Conservation (phyloP, 2,329 filamentous ascomycete genomes). For the Immersiporthe knoxdaviesiana region DNA sequence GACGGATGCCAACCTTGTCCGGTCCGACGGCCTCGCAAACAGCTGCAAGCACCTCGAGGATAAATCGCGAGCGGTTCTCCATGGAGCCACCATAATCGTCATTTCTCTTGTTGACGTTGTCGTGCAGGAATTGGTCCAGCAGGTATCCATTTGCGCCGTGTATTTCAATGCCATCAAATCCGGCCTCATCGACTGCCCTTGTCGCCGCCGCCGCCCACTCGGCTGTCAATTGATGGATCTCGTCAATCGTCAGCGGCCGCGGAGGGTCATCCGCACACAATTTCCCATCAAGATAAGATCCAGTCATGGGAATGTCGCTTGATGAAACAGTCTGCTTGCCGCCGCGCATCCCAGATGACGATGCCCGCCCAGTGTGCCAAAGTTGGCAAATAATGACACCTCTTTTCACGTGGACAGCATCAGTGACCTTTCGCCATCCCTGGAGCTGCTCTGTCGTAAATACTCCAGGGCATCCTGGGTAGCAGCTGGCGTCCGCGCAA, state of each 20-base stretch:
- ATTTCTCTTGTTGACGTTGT: constrained; percentile 52
- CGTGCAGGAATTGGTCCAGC: constrained; percentile 62
- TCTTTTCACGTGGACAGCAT: constrained; percentile 62
- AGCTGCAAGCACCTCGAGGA: constrained; percentile 52
- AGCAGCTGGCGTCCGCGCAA: constrained; percentile 36
- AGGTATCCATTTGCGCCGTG: constrained; percentile 64
- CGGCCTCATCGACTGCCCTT: constrained; percentile 61
- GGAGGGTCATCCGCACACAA: constrained; percentile 45
- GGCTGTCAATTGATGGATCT: constrained; percentile 64
- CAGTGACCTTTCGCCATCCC: constrained; percentile 53
- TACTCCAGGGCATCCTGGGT: constrained; percentile 38
- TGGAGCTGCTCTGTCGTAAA: constrained; percentile 37
- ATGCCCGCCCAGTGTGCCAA: constrained; percentile 45
- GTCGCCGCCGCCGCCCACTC: constrained; percentile 58
- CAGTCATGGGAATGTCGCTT: constrained; percentile 30
- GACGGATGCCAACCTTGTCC: constrained; percentile 57
- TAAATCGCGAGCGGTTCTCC: constrained; percentile 55
- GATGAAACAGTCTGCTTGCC: constrained; percentile 23
- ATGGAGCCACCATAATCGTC: constrained; percentile 58
- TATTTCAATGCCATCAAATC: constrained; percentile 72
- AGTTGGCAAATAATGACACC: constrained; percentile 62
- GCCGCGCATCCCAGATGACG: constrained; percentile 29
- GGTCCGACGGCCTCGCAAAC: constrained; percentile 49
- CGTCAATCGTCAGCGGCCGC: constrained; percentile 63
- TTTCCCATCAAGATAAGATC: constrained; percentile 30